phyloP scores from a whole-genome alignment of 345 rosid species.

The Boechera retrofracta region DNA sequence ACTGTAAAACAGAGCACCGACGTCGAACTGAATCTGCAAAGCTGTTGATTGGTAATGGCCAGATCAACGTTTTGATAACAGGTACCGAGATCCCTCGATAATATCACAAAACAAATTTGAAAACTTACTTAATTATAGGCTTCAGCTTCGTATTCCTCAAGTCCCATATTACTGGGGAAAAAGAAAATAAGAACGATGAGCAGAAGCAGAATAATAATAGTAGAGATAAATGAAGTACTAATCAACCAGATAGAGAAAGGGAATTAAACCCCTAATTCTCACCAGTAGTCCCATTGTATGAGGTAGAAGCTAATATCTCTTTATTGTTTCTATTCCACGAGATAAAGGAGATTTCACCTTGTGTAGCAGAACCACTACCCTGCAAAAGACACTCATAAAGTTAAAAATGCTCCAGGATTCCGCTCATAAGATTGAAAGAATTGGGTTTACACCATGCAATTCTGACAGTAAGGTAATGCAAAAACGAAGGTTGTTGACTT shows the following conservation, averaged over 20 bases:
- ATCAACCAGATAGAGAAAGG: slow-evolving; percentile 14
- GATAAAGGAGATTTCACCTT: slow-evolving; percentile 94
- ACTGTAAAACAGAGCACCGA: slow-evolving; percentile 96
- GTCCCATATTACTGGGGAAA: slow-evolving; percentile 88
- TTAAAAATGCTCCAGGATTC: slow-evolving; percentile 22
- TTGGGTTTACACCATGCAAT: slow-evolving; percentile 15
- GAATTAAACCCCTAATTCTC: slow-evolving; percentile 42
- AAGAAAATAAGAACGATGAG: slow-evolving; percentile 18
- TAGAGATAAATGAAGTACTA: background rate
- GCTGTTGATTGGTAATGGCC: slow-evolving; percentile 53
- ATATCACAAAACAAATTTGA: background rate
- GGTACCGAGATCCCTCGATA: background rate
- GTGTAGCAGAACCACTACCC: slow-evolving; percentile 92
- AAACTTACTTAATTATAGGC: slow-evolving; percentile 83
- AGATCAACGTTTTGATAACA: slow-evolving; percentile 38
- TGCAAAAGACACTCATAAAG: slow-evolving; percentile 48
- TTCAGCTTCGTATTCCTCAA: slow-evolving; percentile 77
- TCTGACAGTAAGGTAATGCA: background rate
- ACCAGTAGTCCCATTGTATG: slow-evolving; percentile 95
- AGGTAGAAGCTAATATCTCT: slow-evolving; percentile 93
- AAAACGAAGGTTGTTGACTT: background rate
- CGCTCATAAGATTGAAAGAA: slow-evolving; percentile 4
- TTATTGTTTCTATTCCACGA: slow-evolving; percentile 98
- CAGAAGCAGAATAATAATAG: slow-evolving; percentile 6
- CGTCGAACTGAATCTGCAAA: slow-evolving; percentile 90